Evolutionary conservation across 306 rosid genomes (phyloP), one percentile per base, ranked within the genome.

Genomic region (Delonix regia): DNA sequence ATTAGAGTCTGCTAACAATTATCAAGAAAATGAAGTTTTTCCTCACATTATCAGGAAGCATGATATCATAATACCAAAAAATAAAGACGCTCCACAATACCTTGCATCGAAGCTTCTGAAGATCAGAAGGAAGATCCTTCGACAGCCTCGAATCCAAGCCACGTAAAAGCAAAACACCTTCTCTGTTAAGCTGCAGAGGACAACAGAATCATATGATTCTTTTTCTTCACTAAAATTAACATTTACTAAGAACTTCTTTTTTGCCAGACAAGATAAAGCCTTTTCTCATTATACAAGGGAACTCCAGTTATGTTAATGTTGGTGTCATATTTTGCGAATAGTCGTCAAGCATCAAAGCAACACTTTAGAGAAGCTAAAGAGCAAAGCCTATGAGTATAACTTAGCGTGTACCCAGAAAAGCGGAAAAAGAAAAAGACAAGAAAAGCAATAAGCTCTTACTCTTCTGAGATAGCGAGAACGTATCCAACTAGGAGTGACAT

Each of bases 91-190:
- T 9, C 52, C 34, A 14, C 44, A 49, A 63, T 89, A 95, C 98
- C 98, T 95, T 95, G 96, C 98, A 95, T 51, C 98, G 78, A 73
- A 95, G 99, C 81, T 91, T 95, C 82, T 95, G 99, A 74, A 95
- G 99, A 88, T 95, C 98, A 78, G 98, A 83, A 76, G 99, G 97
- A 86, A 95, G 96, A 82, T 93, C 98, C 87, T 93, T 95, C 0
- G 99, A 81, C 18, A 95, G 89, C 83, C 97, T 89, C 2, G 99
- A 93, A 80, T 95, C 99, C 85, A 93, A 87, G 76, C 99, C 88
- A 9, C 99, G 94, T 47, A 95, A 81, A 28, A 95, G 94, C 81
- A 95, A 75, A 62, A 95, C 99, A 53, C 98, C 99, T 81, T 93
- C 99, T 82, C 93, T 93, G 71, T 87, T 93, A 62, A 95, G 68